Evolutionary conservation across 495 filamentous ascomycete species (phyloP).

Genomic region (Penicillium taxi): DNA sequence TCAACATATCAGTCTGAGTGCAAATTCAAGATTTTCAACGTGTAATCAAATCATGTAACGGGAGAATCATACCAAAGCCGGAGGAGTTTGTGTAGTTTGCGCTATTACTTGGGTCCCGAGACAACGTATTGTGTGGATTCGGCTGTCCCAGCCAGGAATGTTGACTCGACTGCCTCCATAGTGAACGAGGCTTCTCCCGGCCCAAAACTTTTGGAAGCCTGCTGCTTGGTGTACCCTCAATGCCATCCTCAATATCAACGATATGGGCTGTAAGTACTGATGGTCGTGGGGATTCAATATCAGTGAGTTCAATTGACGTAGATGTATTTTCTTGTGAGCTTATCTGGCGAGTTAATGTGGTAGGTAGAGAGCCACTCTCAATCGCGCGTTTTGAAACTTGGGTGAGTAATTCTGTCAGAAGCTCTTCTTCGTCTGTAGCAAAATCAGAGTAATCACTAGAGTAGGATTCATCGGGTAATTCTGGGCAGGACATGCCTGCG

Average conservation of each 20-base stretch:
- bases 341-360: slow-evolving; percentile 3
- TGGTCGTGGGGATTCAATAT: slow-evolving; percentile 9
- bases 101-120: slow-evolving; percentile 17
- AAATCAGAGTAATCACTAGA: slow-evolving; percentile 63
- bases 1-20: slow-evolving; percentile 44
- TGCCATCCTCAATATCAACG: slow-evolving; percentile 33
- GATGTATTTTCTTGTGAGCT: slow-evolving; percentile 3
- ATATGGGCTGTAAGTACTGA: slow-evolving; percentile 9
- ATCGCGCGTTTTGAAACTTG: slow-evolving; percentile 24
- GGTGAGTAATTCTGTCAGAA: slow-evolving; percentile 41
- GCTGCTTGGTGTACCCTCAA: slow-evolving; percentile 19
- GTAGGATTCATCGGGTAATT: slow-evolving; percentile 10
- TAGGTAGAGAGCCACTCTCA: slow-evolving; percentile 7
- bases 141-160: slow-evolving; percentile 3
- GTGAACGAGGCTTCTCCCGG: slow-evolving; percentile 27
- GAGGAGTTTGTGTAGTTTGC: slow-evolving; percentile 24
- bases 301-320: slow-evolving; percentile 2
- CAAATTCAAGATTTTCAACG: background rate
- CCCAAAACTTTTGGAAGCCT: slow-evolving; percentile 38
- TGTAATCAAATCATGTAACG: background rate
- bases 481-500: slow-evolving; percentile 36
- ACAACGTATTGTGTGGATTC: slow-evolving; percentile 5
- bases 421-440: slow-evolving; percentile 51
- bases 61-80: slow-evolving; percentile 28
- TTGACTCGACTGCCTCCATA: slow-evolving; percentile 26